Percentiles rank a stretch among this genome's conserved stretches.
Evolutionary conservation across 2,329 filamentous ascomycete species (phyloP).

Genomic region (Sporothrix luriei): DNA sequence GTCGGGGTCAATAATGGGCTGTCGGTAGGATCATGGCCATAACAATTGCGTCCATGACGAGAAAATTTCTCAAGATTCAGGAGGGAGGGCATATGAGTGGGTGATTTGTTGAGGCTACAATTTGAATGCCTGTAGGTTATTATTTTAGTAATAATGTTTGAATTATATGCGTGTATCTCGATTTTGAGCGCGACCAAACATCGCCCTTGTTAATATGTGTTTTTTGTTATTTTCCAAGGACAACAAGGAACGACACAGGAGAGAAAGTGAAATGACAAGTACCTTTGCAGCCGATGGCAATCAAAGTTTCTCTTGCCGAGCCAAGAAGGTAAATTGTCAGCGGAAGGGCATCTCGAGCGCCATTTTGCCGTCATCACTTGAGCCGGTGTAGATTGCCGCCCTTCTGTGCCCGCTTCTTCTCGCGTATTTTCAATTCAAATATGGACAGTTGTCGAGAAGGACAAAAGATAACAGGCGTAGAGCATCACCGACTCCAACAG

Average conservation of each 20-base stretch:
- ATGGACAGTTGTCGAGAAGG: neutral
- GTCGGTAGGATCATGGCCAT: neutral
- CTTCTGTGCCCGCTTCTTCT: neutral
- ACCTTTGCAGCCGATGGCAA: neutral
- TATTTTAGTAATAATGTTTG: too few relatives aligned
- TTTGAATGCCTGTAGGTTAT: too few relatives aligned
- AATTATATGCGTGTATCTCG: too few relatives aligned
- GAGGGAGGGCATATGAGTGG: too few relatives aligned
- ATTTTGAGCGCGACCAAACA: too few relatives aligned
- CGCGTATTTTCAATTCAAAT: neutral
- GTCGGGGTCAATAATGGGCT: neutral
- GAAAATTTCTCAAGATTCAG: too few relatives aligned
- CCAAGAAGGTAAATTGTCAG: neutral
- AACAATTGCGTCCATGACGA: too few relatives aligned
- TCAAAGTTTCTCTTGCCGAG: neutral
- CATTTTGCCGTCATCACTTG: constrained; percentile 12
- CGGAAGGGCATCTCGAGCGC: neutral
- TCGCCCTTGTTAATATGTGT: too few relatives aligned
- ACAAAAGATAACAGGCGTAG: neutral
- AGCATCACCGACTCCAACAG: neutral
- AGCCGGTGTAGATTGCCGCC: constrained; percentile 2
- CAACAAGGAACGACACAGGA: too few relatives aligned
- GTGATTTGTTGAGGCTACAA: too few relatives aligned
- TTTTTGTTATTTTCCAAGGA: too few relatives aligned
- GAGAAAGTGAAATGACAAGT: neutral